A percentile compares a stretch with the other conserved stretches of the same genome.
phyloP scores from a whole-genome alignment of 2,329 filamentous ascomycete species.

The Apiospora aurea region DNA sequence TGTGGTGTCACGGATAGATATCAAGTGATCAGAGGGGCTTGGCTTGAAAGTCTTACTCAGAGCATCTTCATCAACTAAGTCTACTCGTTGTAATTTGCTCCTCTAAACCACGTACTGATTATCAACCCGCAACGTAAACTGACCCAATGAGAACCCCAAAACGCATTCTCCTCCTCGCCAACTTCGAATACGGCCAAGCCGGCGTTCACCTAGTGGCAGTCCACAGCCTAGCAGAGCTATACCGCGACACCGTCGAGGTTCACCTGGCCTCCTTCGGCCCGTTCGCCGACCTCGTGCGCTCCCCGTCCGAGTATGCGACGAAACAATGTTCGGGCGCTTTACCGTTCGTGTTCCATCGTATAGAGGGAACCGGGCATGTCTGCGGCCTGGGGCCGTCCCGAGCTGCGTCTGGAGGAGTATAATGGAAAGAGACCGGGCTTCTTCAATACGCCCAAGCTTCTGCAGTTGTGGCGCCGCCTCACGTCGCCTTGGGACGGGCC shows the following conservation, averaged over 20 bases:
- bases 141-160: background rate
- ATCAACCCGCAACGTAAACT: background rate
- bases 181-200: conserved; percentile 24
- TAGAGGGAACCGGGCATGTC: conserved; percentile 32
- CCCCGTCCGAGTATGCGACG: conserved; percentile 32
- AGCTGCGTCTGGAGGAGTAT: conserved; percentile 31
- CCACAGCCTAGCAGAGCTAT: background rate
- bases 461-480: conserved; percentile 32
- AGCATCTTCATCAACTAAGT: background rate
- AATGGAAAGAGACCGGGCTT: conserved; percentile 44
- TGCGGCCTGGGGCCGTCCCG: conserved; percentile 25
- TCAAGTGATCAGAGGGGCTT: background rate
- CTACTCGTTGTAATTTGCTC: background rate
- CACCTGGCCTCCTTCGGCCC: background rate
- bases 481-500: conserved; percentile 46
- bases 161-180: conserved; percentile 23
- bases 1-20: background rate
- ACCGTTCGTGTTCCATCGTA: conserved; percentile 38
- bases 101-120: background rate
- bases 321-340: background rate
- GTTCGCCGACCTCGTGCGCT: conserved; percentile 42
- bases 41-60: background rate
- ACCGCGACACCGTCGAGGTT: background rate
- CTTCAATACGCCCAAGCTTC: conserved; percentile 40
- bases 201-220: background rate